Evolutionary conservation across 441 rosid genomes (phyloP).

Genomic region (Gossypium schwendimanii): DNA sequence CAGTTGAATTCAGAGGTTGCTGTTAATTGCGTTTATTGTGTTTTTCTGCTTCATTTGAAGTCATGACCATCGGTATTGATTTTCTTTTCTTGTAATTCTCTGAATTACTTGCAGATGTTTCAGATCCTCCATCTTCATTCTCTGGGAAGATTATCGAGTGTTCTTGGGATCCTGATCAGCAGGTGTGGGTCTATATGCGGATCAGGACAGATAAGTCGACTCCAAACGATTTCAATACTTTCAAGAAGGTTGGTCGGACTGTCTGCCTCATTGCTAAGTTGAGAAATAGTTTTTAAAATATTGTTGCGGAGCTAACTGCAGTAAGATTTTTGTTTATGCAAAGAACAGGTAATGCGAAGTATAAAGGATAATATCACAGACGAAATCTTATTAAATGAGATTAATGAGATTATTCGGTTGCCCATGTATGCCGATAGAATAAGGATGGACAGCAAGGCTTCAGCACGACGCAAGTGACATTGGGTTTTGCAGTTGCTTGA

Average conservation of each 20-base stretch:
- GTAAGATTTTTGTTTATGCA: conserved; percentile 8
- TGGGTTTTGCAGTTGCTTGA: not conserved
- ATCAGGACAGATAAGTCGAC: conserved; percentile 69
- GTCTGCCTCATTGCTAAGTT: not conserved
- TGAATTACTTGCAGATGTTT: conserved; percentile 49
- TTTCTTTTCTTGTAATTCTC: not conserved
- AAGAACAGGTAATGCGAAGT: conserved; percentile 83
- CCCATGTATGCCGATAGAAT: conserved; percentile 99
- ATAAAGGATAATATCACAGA: conserved; percentile 93
- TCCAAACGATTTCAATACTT: conserved; percentile 87
- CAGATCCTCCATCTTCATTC: conserved; percentile 64
- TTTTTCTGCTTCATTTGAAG: not conserved
- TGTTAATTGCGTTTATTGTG: not conserved
- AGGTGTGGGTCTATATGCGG: conserved; percentile 78
- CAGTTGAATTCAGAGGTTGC: conserved; percentile 69
- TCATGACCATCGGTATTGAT: not conserved
- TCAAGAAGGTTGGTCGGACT: conserved; percentile 50
- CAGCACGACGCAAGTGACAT: conserved; percentile 48
- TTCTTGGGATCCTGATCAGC: conserved; percentile 59
- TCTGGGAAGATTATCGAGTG: conserved; percentile 91
- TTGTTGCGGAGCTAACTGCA: not conserved
- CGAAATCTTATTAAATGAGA: conserved; percentile 78
- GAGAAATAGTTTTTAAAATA: not conserved
- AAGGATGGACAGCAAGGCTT: conserved; percentile 67
- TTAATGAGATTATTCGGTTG: conserved; percentile 70